A percentile compares a stretch with the other conserved stretches of the same genome.
These are phyloP conservation scores for Botrytis medusae DNA, from an alignment of 2,329 filamentous ascomycete species.

Conservation along the genomic window DNA sequence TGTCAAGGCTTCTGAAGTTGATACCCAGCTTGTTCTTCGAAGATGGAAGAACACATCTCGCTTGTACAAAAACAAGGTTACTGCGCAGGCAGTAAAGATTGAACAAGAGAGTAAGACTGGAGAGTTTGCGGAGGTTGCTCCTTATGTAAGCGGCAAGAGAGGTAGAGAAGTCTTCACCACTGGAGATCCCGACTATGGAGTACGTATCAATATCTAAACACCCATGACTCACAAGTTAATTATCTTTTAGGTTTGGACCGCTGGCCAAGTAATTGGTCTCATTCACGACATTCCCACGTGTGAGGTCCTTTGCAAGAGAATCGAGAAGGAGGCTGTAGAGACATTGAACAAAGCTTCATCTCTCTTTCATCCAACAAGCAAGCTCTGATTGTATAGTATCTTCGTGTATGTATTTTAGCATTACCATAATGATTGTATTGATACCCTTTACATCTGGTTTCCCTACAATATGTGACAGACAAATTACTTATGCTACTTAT, in stretches of 20 bases:
- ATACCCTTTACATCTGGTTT: not conserved
- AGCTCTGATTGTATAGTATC: conserved; percentile 41
- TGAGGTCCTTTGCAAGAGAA: conserved; percentile 64
- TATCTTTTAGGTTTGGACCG: conserved; percentile 80
- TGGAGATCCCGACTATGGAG: conserved; percentile 86
- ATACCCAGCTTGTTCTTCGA: conserved; percentile 83
- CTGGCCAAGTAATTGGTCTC: conserved; percentile 88
- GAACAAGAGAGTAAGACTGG: conserved; percentile 80
- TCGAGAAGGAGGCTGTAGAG: conserved; percentile 73
- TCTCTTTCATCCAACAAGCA: conserved; percentile 57
- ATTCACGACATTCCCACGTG: conserved; percentile 84
- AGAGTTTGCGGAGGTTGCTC: conserved; percentile 86
- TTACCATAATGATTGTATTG: conserved; percentile 15
- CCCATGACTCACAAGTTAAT: conserved; percentile 14
- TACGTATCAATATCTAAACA: conserved; percentile 49
- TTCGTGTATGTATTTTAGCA: conserved; percentile 18
- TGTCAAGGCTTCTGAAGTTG: conserved; percentile 81
- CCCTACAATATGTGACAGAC: not conserved
- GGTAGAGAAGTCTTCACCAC: conserved; percentile 90
- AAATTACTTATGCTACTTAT: not conserved
- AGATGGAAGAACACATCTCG: conserved; percentile 92
- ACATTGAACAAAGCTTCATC: conserved; percentile 60
- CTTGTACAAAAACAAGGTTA: conserved; percentile 87
- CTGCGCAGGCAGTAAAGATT: conserved; percentile 74
- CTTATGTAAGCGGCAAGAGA: conserved; percentile 84